Percentiles rank a stretch among this genome's conserved stretches.
Evolutionary conservation across 1,284 basidiomycete species (phyloP).

Genomic region (Microbotryum silenes-acaulis): DNA sequence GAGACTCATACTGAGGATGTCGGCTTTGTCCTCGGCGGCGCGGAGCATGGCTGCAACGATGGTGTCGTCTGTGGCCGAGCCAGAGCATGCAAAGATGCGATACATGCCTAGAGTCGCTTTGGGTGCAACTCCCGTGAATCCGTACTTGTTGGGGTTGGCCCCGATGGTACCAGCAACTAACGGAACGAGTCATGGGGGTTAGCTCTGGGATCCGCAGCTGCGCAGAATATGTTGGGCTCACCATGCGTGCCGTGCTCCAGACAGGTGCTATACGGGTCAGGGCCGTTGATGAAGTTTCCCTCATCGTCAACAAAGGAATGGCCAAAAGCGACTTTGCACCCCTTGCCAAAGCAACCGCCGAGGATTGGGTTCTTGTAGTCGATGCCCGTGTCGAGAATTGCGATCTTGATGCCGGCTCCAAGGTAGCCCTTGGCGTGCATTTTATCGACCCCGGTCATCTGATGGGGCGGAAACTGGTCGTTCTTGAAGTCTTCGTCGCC

Average conservation of each 20-base stretch:
- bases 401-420: conserved; percentile 21
- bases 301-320: conserved; percentile 48
- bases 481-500: conserved; percentile 40
- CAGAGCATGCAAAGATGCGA: conserved; percentile 14
- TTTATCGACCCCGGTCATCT: conserved; percentile 51
- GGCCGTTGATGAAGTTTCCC: conserved; percentile 37
- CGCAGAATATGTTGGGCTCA: neutral
- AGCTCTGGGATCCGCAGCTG: too few species aligned
- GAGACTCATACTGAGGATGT: conserved; percentile 10
- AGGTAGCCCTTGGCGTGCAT: conserved; percentile 39
- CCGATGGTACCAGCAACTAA: conserved; percentile 29
- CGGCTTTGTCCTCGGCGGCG: too few species aligned
- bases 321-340: conserved; percentile 56
- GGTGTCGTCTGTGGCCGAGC: too few species aligned
- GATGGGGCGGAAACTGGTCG: conserved; percentile 49
- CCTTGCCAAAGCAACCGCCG: conserved; percentile 55
- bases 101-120: conserved; percentile 30
- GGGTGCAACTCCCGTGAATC: conserved; percentile 32
- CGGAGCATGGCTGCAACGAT: neutral
- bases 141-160: conserved; percentile 30
- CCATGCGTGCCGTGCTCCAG: conserved; percentile 13
- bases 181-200: too few species aligned
- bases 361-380: conserved; percentile 46
- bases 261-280: conserved; percentile 15
- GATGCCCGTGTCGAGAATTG: conserved; percentile 37